Evolutionary conservation across 108 stramenopile genomes (phyloP).

Genomic region (Discostella pseudostelligera): DNA sequence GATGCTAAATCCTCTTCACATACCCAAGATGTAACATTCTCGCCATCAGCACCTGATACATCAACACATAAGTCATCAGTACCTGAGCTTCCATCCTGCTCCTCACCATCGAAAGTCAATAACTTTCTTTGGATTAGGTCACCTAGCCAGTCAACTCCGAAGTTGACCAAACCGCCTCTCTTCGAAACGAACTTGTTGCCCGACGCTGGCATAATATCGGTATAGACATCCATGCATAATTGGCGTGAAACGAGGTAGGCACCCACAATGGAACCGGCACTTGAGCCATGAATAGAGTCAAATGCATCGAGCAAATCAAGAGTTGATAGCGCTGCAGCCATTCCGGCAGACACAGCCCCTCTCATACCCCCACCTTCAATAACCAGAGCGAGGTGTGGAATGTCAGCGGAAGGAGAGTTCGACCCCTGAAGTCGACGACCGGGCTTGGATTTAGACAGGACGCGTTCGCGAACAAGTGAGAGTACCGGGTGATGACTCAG

Average conservation of each 20-base stretch:
- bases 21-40: slow-evolving; percentile 23
- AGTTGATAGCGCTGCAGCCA: slow-evolving; percentile 51
- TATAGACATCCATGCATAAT: slow-evolving; percentile 52
- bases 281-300: slow-evolving; percentile 50
- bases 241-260: slow-evolving; percentile 54
- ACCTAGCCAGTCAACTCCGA: slow-evolving; percentile 42
- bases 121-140: slow-evolving; percentile 39
- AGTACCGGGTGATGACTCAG: slow-evolving; percentile 40
- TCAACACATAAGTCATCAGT: slow-evolving; percentile 13
- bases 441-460: slow-evolving; percentile 42
- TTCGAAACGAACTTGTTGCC: slow-evolving; percentile 42
- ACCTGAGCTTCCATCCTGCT: background rate
- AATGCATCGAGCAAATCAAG: slow-evolving; percentile 49
- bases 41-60: slow-evolving; percentile 8
- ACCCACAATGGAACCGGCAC: slow-evolving; percentile 49
- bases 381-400: slow-evolving; percentile 42
- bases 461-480: slow-evolving; percentile 37
- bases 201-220: slow-evolving; percentile 46
- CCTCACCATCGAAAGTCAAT: slow-evolving; percentile 2
- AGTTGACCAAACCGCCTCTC: slow-evolving; percentile 35
- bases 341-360: slow-evolving; percentile 55
- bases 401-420: slow-evolving; percentile 2
- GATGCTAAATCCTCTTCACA: slow-evolving; percentile 31
- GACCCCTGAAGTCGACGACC: slow-evolving; percentile 22
- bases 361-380: slow-evolving; percentile 61